Percentiles rank a stretch among this genome's conserved stretches.
These are phyloP conservation scores for Camellia lanceoleosa DNA, from an alignment of 148 eudicot species.

Conservation along the genomic window DNA sequence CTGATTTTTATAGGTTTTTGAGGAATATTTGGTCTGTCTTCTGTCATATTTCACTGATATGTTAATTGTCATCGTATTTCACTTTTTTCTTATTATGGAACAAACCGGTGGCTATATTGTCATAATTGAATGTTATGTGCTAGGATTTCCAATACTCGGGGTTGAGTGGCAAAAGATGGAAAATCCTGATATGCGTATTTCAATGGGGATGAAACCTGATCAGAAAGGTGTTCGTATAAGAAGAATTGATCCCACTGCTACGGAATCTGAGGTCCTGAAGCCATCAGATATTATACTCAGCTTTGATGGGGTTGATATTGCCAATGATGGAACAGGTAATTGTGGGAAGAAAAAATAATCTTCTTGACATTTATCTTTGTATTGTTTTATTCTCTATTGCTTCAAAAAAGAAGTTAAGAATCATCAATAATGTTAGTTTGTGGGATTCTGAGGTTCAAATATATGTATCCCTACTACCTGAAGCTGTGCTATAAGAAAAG, in stretches of 20 bases:
- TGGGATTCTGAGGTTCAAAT: not conserved
- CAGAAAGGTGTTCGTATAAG: constrained; percentile 91
- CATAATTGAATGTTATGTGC: constrained; percentile 8
- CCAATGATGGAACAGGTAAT: constrained; percentile 92
- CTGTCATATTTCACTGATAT: not conserved
- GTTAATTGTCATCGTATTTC: too few relatives aligned
- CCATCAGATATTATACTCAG: constrained; percentile 83
- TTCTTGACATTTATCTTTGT: not conserved
- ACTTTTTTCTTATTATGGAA: too few relatives aligned
- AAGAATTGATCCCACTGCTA: constrained; percentile 81
- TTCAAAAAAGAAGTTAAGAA: too few relatives aligned
- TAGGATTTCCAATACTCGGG: constrained; percentile 83
- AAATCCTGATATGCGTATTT: constrained; percentile 70
- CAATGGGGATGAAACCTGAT: constrained; percentile 76
- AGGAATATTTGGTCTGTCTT: not conserved
- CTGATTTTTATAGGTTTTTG: not conserved
- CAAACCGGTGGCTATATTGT: not conserved
- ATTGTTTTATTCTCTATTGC: not conserved
- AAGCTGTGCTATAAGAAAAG: not conserved
- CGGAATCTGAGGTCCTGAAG: constrained; percentile 62
- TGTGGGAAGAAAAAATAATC: not conserved
- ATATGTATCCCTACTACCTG: not conserved
- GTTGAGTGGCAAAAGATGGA: constrained; percentile 98
- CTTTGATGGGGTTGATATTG: constrained; percentile 84
- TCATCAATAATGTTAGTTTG: too few relatives aligned